Percentiles rank a stretch among this genome's conserved stretches.
phyloP scores from a whole-genome alignment of 345 rosid species.

The Hibiscus trionum region DNA sequence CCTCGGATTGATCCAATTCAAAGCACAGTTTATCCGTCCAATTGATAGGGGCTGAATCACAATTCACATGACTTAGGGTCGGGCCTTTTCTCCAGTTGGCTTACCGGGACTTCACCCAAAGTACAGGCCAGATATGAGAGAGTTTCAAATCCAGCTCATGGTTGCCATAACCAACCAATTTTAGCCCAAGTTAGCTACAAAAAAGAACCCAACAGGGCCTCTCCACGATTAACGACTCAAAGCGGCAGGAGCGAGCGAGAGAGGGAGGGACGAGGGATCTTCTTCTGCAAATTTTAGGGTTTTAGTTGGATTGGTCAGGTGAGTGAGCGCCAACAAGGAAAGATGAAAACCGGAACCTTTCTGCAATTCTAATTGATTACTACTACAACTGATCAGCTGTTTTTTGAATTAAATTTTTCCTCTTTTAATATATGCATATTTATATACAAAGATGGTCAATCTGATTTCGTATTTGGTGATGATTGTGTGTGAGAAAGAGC shows the following conservation, averaged over 20 bases:
- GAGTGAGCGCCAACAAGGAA: slow-evolving; percentile 5
- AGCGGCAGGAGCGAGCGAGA: not conserved
- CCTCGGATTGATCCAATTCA: too few relatives aligned
- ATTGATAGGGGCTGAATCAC: too few relatives aligned
- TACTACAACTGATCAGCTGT: not conserved
- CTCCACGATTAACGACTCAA: not conserved
- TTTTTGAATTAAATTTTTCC: not conserved
- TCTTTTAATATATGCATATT: not conserved
- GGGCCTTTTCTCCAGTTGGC: not conserved
- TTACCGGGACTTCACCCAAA: not conserved
- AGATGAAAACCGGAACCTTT: not conserved
- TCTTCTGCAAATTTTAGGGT: slow-evolving; percentile 6
- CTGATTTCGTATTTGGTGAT: slow-evolving; percentile 43
- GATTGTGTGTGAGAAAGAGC: slow-evolving; percentile 73
- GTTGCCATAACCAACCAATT: not conserved
- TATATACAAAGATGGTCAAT: not conserved
- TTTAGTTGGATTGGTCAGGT: slow-evolving; percentile 5
- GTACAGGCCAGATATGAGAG: too few relatives aligned
- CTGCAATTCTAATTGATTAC: not conserved
- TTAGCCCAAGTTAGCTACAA: slow-evolving; percentile 7
- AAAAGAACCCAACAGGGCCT: not conserved
- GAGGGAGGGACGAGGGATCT: slow-evolving; percentile 2
- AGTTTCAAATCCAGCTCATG: not conserved
- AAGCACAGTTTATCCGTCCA: too few relatives aligned
- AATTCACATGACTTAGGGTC: not conserved